A percentile compares a stretch with the other conserved stretches of the same genome.
Evolutionary conservation across 1,139 yeast species (phyloP).

Genomic region (Kodamaea sp.): DNA sequence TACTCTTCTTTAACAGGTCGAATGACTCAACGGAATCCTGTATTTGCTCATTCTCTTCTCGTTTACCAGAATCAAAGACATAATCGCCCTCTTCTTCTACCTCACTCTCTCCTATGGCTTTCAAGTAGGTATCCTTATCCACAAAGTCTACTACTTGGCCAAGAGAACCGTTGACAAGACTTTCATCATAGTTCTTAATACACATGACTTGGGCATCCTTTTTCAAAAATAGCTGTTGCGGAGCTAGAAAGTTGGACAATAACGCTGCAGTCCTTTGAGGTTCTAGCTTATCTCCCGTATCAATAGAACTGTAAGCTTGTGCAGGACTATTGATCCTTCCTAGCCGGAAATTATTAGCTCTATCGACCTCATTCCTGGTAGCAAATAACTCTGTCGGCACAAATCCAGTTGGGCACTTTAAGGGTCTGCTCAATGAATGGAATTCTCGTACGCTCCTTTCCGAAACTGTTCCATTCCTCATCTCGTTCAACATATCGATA

Average conservation of each 20-base stretch:
- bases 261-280: conserved; percentile 44
- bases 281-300: conserved; percentile 58
- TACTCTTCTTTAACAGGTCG: neutral
- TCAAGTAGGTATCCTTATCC: conserved; percentile 39
- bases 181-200: conserved; percentile 84
- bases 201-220: conserved; percentile 95
- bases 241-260: conserved; percentile 73
- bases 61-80: no score
- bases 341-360: conserved; percentile 66
- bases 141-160: conserved; percentile 67
- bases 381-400: conserved; percentile 87
- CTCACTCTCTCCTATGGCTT: conserved; percentile 20
- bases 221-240: conserved; percentile 60
- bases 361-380: conserved; percentile 80
- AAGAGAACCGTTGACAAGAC: conserved; percentile 87
- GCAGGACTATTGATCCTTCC: conserved; percentile 49
- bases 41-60: conserved; percentile 2
- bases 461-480: conserved; percentile 73
- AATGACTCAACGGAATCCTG: neutral
- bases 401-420: conserved; percentile 64
- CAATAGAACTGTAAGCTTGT: conserved; percentile 55
- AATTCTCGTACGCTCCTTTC: conserved; percentile 57
- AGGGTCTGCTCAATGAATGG: conserved; percentile 52
- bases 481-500: conserved; percentile 82
- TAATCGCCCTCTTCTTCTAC: conserved; percentile 11